Conservation (phyloP, 805 yeast genomes). For the Candida loeiensis region DNA sequence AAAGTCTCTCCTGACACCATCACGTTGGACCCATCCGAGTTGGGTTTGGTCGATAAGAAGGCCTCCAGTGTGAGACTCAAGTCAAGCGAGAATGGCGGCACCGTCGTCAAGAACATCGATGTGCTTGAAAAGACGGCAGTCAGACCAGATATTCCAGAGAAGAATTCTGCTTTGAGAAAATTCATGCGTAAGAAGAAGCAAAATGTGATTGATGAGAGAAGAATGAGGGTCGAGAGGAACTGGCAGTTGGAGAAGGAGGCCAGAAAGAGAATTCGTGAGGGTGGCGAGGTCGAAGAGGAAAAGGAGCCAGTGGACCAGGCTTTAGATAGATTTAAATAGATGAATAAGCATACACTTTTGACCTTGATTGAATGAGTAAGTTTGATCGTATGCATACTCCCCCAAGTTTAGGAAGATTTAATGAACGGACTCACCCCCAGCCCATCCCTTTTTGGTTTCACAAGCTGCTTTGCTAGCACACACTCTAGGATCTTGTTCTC, state of each 20-base stretch:
- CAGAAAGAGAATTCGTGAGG: slow-evolving; percentile 50
- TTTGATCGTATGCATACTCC: too few relatives aligned
- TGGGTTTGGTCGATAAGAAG: slow-evolving; percentile 79
- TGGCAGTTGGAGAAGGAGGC: slow-evolving; percentile 69
- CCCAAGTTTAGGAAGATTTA: too few relatives aligned
- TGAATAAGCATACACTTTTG: not conserved
- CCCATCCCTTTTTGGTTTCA: not conserved
- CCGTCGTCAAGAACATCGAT: slow-evolving; percentile 30
- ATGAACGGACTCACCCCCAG: too few relatives aligned
- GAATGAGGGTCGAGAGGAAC: slow-evolving; percentile 69
- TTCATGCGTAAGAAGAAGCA: slow-evolving; percentile 78
- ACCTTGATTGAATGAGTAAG: not conserved
- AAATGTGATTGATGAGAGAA: slow-evolving; percentile 84
- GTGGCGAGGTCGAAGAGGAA: slow-evolving; percentile 48
- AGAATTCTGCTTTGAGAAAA: slow-evolving; percentile 79
- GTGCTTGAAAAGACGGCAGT: slow-evolving; percentile 48
- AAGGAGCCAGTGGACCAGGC: slow-evolving; percentile 52
- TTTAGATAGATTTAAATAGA: slow-evolving; percentile 44
- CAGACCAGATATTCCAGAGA: slow-evolving; percentile 68
- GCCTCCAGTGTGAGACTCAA: slow-evolving; percentile 62
- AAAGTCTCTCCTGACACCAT: slow-evolving; percentile 92
- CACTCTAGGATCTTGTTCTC: slow-evolving; percentile 21
- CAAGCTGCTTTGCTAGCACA: slow-evolving; percentile 7
- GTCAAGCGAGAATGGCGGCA: slow-evolving; percentile 23
- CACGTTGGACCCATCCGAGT: slow-evolving; percentile 78